Percentiles rank a stretch among this genome's conserved stretches.
Conservation (phyloP, 176 grass and related monocot species). For the Oryza officinalis region DNA sequence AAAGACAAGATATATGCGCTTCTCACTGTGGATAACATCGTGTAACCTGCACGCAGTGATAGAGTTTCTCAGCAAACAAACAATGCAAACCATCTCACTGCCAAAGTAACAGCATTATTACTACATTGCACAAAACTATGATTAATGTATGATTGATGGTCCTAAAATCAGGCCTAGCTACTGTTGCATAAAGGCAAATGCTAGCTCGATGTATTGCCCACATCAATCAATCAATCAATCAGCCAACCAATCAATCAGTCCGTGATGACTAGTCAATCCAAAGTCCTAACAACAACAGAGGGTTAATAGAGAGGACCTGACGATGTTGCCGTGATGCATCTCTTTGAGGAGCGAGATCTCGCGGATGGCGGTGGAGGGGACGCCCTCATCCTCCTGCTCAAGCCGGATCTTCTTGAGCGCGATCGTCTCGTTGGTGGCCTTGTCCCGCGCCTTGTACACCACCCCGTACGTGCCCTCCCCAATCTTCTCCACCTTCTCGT, state of each 20-base stretch:
- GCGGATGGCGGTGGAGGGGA: slow-evolving; percentile 89
- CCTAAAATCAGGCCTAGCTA: slow-evolving; percentile 21
- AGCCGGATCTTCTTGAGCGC: slow-evolving; percentile 98
- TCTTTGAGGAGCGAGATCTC: slow-evolving; percentile 98
- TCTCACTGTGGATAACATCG: slow-evolving; percentile 92
- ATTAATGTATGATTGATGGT: neutral
- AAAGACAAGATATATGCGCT: slow-evolving; percentile 87
- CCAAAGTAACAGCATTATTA: neutral
- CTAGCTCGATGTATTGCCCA: neutral
- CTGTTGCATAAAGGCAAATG: slow-evolving; percentile 37
- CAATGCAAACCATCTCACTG: neutral
- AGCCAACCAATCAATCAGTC: neutral
- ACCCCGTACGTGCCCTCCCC: slow-evolving; percentile 96
- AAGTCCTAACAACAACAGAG: neutral
- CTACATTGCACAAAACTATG: neutral
- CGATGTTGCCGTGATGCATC: slow-evolving; percentile 93
- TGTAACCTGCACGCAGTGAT: slow-evolving; percentile 59
- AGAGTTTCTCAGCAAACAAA: slow-evolving; percentile 15
- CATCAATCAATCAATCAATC: neutral
- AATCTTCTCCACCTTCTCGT: slow-evolving; percentile 97
- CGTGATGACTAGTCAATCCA: neutral
- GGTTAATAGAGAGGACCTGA: slow-evolving; percentile 52
- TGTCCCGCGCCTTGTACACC: slow-evolving; percentile 90
- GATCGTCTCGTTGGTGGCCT: slow-evolving; percentile 84
- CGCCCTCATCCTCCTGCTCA: slow-evolving; percentile 94